Evolutionary conservation across 257 asterid species (phyloP).

Genomic region (Paulownia fortunei): DNA sequence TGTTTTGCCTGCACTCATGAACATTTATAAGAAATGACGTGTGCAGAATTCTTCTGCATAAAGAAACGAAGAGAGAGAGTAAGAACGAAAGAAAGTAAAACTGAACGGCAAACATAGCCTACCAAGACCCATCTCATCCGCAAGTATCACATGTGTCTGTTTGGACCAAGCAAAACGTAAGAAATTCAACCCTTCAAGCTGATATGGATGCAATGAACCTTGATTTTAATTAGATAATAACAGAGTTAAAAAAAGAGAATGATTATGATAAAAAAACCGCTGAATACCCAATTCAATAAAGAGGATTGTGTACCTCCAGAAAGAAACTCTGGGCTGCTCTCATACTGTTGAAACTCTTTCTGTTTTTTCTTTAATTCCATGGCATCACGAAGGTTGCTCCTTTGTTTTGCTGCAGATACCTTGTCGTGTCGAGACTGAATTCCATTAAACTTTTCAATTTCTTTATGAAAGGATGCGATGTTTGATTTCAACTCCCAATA

Average conservation of each 20-base stretch:
- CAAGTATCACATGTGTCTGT: conserved; percentile 97
- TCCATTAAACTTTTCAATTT: conserved; percentile 71
- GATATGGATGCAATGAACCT: conserved; percentile 99
- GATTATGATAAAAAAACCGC: conserved; percentile 18
- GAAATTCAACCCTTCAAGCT: conserved; percentile 99
- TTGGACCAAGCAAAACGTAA: conserved; percentile 96
- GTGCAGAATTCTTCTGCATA: conserved; percentile 24
- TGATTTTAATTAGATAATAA: conserved; percentile 31
- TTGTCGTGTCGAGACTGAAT: conserved; percentile 63
- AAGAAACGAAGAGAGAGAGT: conserved; percentile 18
- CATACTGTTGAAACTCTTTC: conserved; percentile 90
- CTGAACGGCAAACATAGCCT: conserved; percentile 38
- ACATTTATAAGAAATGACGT: conserved; percentile 29
- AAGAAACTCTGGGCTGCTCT: conserved; percentile 89
- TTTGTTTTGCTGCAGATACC: conserved; percentile 60
- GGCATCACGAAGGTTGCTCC: conserved; percentile 57
- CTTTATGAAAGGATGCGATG: conserved; percentile 76
- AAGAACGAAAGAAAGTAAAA: conserved; percentile 11
- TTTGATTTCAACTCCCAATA: conserved; percentile 91
- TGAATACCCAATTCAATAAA: conserved; percentile 31
- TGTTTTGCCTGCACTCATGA: conserved; percentile 78
- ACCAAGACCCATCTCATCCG: conserved; percentile 99
- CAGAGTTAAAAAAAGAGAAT: conserved; percentile 31
- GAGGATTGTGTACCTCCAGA: conserved; percentile 67
- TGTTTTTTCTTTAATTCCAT: conserved; percentile 69